A percentile compares a stretch with the other conserved stretches of the same genome.
These are phyloP conservation scores for Nakazawaea molendinolei DNA, from an alignment of 805 yeast genomes.

Conservation along the genomic window DNA sequence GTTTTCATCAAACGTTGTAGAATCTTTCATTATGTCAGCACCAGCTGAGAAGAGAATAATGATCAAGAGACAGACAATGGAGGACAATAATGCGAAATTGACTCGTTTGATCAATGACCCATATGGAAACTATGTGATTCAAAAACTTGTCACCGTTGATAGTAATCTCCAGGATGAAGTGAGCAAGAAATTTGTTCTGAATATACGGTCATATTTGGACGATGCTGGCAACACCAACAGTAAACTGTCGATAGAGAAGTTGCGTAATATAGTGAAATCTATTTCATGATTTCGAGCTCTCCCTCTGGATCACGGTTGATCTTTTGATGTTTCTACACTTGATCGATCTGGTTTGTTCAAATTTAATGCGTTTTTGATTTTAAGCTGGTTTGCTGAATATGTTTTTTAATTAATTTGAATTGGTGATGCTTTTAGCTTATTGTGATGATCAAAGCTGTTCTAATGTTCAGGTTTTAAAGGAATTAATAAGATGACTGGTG, in stretches of 20 bases:
- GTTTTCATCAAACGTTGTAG: conserved; percentile 96
- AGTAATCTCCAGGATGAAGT: conserved; percentile 1
- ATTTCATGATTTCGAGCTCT: neutral
- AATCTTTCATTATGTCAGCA: conserved; percentile 63
- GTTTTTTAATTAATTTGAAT: too few species aligned
- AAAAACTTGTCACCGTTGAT: conserved; percentile 56
- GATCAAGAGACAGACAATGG: conserved; percentile 35
- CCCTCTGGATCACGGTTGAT: neutral
- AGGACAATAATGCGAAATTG: conserved; percentile 52
- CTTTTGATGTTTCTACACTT: neutral
- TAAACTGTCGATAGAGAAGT: conserved; percentile 12
- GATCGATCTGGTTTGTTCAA: neutral
- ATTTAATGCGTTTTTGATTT: too few species aligned
- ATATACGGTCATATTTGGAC: conserved; percentile 5
- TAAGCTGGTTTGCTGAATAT: too few species aligned
- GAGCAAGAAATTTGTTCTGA: conserved; percentile 2
- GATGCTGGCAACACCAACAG: conserved; percentile 6
- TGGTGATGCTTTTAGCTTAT: too few species aligned
- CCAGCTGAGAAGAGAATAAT: conserved; percentile 53
- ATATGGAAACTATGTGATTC: conserved; percentile 95
- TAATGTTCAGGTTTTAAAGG: too few species aligned
- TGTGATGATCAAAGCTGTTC: too few species aligned
- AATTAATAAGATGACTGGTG: too few species aligned
- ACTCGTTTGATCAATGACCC: conserved; percentile 96
- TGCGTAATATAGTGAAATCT: conserved; percentile 6